Evolutionary conservation across 768 basidiomycete genomes (phyloP).

Genomic region (Amylocystis lapponica): DNA sequence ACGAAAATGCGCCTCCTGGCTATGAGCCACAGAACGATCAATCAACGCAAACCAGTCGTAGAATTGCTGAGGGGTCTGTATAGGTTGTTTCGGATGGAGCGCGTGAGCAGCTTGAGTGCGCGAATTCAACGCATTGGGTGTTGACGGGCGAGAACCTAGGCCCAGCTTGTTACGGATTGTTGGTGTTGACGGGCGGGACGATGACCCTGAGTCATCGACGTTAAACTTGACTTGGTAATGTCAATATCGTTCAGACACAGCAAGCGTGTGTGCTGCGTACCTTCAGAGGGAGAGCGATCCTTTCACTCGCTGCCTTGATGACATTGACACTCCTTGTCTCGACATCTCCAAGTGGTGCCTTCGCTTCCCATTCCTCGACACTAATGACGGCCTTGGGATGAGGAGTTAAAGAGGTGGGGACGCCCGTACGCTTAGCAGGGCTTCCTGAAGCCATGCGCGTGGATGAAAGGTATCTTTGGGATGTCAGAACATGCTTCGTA

Average conservation of each 20-base stretch:
- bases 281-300: conserved; percentile 65
- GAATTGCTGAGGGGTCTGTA: conserved; percentile 92
- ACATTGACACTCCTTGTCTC: conserved; percentile 60
- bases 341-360: conserved; percentile 66
- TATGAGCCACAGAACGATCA: conserved; percentile 85
- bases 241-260: neutral
- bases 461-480: too few species aligned
- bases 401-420: conserved; percentile 17
- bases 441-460: conserved; percentile 1
- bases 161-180: conserved; percentile 18
- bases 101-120: conserved; percentile 34
- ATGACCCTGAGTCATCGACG: conserved; percentile 31
- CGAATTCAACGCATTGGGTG: conserved; percentile 12
- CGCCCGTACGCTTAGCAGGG: neutral
- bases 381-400: conserved; percentile 45
- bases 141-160: conserved; percentile 22
- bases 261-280: conserved; percentile 36
- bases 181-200: conserved; percentile 46
- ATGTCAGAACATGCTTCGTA: too few species aligned
- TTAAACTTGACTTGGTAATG: conserved; percentile 32
- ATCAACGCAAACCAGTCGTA: conserved; percentile 94
- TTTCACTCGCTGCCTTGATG: conserved; percentile 58
- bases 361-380: conserved; percentile 90
- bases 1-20: conserved; percentile 90
- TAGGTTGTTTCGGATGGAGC: conserved; percentile 68